phyloP scores from a whole-genome alignment of 2,329 filamentous ascomycete species.

The Ambrosiella cleistominuta region DNA sequence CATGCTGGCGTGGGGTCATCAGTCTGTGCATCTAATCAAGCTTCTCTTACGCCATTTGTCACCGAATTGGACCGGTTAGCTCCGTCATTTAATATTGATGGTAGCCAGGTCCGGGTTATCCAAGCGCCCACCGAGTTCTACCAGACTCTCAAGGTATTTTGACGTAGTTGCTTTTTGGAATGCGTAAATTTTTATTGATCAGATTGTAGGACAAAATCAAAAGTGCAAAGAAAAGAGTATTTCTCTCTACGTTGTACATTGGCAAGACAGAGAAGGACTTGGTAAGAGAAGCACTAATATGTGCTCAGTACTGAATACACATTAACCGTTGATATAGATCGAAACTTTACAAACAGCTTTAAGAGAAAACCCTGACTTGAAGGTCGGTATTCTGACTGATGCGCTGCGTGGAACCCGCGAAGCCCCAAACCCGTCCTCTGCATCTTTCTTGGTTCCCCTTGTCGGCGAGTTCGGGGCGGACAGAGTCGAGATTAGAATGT shows the following conservation, averaged over 20 bases:
- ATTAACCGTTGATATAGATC: slow-evolving; percentile 32
- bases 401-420: slow-evolving; percentile 82
- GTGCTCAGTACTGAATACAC: neutral
- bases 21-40: neutral
- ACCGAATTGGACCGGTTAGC: slow-evolving; percentile 72
- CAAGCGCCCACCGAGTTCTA: slow-evolving; percentile 80
- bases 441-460: slow-evolving; percentile 72
- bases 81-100: slow-evolving; percentile 73
- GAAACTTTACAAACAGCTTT: slow-evolving; percentile 60
- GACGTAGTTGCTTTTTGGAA: neutral
- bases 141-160: slow-evolving; percentile 62
- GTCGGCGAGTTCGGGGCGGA: slow-evolving; percentile 66
- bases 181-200: neutral
- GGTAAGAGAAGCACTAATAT: slow-evolving; percentile 23
- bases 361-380: slow-evolving; percentile 53
- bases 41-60: slow-evolving; percentile 30
- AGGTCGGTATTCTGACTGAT: slow-evolving; percentile 80
- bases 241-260: slow-evolving; percentile 91
- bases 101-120: slow-evolving; percentile 64
- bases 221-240: slow-evolving; percentile 61
- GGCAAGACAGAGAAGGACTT: slow-evolving; percentile 84
- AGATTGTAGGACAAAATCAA: slow-evolving; percentile 56
- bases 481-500: slow-evolving; percentile 88
- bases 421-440: slow-evolving; percentile 68
- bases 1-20: slow-evolving; percentile 4